Evolutionary conservation across 2,329 filamentous ascomycete genomes (phyloP).

Genomic region (Curvularia verruculosa): DNA sequence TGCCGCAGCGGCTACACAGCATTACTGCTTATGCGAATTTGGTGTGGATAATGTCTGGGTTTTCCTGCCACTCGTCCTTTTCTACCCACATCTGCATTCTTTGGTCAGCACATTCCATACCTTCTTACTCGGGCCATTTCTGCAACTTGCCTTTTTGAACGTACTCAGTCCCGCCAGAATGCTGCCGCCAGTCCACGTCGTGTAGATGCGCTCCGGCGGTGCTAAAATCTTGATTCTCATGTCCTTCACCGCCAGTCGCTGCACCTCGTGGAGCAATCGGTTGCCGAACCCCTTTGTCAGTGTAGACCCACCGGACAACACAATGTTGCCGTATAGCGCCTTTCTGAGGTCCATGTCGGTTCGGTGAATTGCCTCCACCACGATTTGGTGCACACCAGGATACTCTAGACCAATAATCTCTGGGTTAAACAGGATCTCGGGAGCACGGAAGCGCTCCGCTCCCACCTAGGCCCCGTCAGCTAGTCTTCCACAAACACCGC

Average conservation of each 20-base stretch:
- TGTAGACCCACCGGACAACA: slow-evolving; percentile 93
- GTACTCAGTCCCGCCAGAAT: slow-evolving; percentile 96
- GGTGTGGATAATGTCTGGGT: slow-evolving; percentile 97
- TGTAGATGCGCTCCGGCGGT: slow-evolving; percentile 96
- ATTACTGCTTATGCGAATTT: slow-evolving; percentile 75
- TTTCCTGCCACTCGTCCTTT: slow-evolving; percentile 99
- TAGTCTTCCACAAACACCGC: slow-evolving; percentile 3
- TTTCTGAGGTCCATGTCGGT: slow-evolving; percentile 97
- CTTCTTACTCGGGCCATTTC: slow-evolving; percentile 10
- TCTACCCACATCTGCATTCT: slow-evolving; percentile 92
- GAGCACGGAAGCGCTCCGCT: slow-evolving; percentile 90
- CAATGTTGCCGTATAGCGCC: slow-evolving; percentile 92
- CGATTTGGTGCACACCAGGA: slow-evolving; percentile 95
- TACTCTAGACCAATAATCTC: slow-evolving; percentile 97
- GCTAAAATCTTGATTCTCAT: slow-evolving; percentile 99
- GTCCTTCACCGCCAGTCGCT: slow-evolving; percentile 93
- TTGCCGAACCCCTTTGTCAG: slow-evolving; percentile 97
- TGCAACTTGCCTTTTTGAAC: slow-evolving; percentile 83
- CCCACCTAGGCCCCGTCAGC: slow-evolving; percentile 68
- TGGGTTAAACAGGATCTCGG: slow-evolving; percentile 96
- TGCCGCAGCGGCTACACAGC: slow-evolving; percentile 20
- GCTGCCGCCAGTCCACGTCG: slow-evolving; percentile 98
- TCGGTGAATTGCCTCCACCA: slow-evolving; percentile 92
- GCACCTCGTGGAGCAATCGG: slow-evolving; percentile 87
- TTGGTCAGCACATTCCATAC: slow-evolving; percentile 37